phyloP scores from a whole-genome alignment of 2,329 filamentous ascomycete genomes.

The Epichloe glyceriae region DNA sequence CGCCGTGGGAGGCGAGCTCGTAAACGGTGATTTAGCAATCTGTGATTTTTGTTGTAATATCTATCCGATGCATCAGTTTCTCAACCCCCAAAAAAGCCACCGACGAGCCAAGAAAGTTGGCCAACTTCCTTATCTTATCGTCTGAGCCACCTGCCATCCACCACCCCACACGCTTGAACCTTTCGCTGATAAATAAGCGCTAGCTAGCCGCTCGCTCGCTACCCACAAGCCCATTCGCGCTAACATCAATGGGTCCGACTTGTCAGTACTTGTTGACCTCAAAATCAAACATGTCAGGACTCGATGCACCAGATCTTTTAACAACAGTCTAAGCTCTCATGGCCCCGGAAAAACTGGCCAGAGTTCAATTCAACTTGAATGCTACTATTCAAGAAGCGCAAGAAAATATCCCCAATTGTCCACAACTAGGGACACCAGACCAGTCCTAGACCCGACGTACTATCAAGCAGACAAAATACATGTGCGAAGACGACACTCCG shows the following conservation, averaged over 20 bases:
- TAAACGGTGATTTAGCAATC: background rate
- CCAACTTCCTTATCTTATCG: slow-evolving; percentile 14
- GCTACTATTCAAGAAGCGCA: too few relatives aligned
- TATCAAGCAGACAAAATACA: too few relatives aligned
- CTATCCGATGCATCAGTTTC: too few relatives aligned
- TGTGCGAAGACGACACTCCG: too few relatives aligned
- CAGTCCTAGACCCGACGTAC: too few relatives aligned
- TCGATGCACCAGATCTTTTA: background rate
- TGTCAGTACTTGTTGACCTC: too few relatives aligned
- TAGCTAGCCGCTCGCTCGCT: background rate
- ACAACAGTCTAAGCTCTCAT: background rate
- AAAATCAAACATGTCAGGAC: background rate
- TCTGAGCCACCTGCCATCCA: background rate
- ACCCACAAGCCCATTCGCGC: background rate
- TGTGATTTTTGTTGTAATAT: too few relatives aligned
- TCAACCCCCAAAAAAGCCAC: too few relatives aligned
- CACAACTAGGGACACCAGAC: background rate
- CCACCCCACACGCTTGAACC: background rate
- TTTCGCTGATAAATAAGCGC: background rate
- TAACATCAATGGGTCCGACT: background rate
- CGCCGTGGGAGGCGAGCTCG: background rate
- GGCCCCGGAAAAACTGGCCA: background rate
- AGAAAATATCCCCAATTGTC: background rate
- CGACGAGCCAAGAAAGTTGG: background rate
- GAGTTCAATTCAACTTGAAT: too few relatives aligned